These are phyloP conservation scores for Collybiopsis confluens DNA, from an alignment of 768 basidiomycete species.

Conservation along the genomic window DNA sequence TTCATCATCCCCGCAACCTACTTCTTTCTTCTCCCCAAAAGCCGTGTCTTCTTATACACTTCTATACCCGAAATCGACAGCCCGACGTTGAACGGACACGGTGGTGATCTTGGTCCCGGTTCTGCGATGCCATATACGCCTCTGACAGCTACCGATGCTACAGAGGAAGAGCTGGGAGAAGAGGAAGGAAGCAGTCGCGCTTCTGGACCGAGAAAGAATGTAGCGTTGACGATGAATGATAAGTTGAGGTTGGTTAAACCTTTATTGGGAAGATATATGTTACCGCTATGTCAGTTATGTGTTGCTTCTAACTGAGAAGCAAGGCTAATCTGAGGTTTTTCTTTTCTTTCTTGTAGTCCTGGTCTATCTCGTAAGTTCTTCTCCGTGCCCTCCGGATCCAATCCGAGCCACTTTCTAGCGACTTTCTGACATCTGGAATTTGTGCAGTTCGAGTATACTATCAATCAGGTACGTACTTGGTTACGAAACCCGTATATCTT, in stretches of 20 bases:
- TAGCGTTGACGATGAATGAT: conserved; percentile 60
- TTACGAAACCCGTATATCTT: not conserved
- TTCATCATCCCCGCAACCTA: conserved; percentile 75
- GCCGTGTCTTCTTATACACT: conserved; percentile 43
- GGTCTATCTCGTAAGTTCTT: conserved; percentile 39
- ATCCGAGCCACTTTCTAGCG: not conserved
- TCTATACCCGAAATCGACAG: conserved; percentile 31
- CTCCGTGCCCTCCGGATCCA: not conserved
- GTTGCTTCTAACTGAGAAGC: not conserved
- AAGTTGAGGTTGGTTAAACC: conserved; percentile 83
- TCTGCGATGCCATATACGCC: conserved; percentile 39
- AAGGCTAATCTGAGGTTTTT: conserved; percentile 1
- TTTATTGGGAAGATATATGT: conserved; percentile 78
- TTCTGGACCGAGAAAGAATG: conserved; percentile 37
- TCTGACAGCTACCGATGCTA: conserved; percentile 34
- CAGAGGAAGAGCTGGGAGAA: conserved; percentile 34
- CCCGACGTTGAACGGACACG: conserved; percentile 15
- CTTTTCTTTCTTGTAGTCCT: conserved; percentile 20
- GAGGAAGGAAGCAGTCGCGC: conserved; percentile 32
- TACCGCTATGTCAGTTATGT: conserved; percentile 80
- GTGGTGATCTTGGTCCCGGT: conserved; percentile 24
- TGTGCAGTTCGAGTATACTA: conserved; percentile 80
- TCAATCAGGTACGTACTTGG: conserved; percentile 73
- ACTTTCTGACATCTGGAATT: not conserved
- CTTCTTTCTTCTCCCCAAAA: conserved; percentile 70